Base-by-base conservation (phyloP, 352 stramenopile species). In the Pythium dissotocum region DNA sequence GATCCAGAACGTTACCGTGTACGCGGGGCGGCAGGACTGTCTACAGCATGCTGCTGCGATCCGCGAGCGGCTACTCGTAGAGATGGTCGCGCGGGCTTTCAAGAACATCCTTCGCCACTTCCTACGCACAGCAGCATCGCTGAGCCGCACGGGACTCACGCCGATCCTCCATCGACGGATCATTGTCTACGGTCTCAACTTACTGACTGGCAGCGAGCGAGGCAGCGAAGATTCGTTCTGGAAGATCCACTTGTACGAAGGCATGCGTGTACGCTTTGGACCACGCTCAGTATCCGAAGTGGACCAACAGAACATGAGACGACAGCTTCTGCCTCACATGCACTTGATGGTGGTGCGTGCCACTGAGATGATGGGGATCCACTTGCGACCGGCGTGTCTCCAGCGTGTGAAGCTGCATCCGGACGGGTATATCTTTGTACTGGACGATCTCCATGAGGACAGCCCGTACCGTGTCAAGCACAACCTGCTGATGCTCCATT, bases 51-150 rank as follows among this genome's bases (percentile, higher is more conserved):
- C 86, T 2, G 61, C 40, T 1, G 66, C 72, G 48, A 81, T 97
- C 42, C 82, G 92, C 6, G 70, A 76, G 0, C 66, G 87, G 16
- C 35, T 97, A 26, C 73, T 98, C 0, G 83, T 77, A 2, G 91
- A 98, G 70, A 97, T 98, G 83, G 76, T 95, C 0, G 83, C 88
- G 7, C 78, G 93, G 9, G 81, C 91, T 18, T 84, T 97, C 18
- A 98, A 97, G 70, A 94, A 96, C 52, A 65, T 97, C 2, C 32
- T 96, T 10, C 89, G 91, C 0, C 83, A 90, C 40, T 82, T 89
- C 5, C 72, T 98, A 48, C 85, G 92, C 0, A 65, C 63, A 12
- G 67, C 72, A 4, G 66, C 80, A 0, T 78, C 69, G 28, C 52
- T 63, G 2, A 77, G 62, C 9, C 75, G 73, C 0, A 86, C 77